Conservation (phyloP, 352 stramenopile species). For the Plasmopara halstedii region DNA sequence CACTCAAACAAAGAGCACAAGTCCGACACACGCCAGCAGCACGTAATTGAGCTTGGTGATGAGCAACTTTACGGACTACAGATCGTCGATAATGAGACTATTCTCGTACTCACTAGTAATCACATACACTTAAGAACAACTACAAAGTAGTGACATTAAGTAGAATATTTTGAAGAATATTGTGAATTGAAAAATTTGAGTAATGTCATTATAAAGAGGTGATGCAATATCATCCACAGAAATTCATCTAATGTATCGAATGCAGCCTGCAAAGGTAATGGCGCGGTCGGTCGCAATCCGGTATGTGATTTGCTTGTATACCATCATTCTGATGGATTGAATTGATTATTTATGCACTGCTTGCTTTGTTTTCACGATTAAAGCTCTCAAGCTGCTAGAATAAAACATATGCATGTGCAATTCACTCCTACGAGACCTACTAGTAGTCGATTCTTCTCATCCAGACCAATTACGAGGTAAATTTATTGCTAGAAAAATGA, state of each 20-base stretch:
- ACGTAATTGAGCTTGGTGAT: slow-evolving; percentile 63
- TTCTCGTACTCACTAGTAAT: slow-evolving; percentile 50
- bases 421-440: slow-evolving; percentile 37
- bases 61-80: slow-evolving; percentile 56
- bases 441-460: slow-evolving; percentile 56
- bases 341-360: background rate
- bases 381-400: no score
- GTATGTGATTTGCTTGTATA: slow-evolving; percentile 9
- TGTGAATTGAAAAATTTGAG: no score
- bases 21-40: slow-evolving; percentile 48
- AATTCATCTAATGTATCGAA: slow-evolving; percentile 53
- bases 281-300: slow-evolving; percentile 19
- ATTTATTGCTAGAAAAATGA: no score
- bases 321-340: background rate
- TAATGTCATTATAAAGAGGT: no score
- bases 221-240: slow-evolving; percentile 25
- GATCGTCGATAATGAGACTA: slow-evolving; percentile 28
- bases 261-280: slow-evolving; percentile 40
- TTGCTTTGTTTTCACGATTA: slow-evolving; percentile 3
- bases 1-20: slow-evolving; percentile 19
- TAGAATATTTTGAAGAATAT: no score
- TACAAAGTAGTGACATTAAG: slow-evolving; percentile 20
- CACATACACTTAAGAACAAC: slow-evolving; percentile 33
- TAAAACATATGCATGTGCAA: no score
- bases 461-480: slow-evolving; percentile 40